These are phyloP conservation scores for Dispira simplex DNA, from an alignment of 192 early-diverging fungal species.

Conservation along the genomic window DNA sequence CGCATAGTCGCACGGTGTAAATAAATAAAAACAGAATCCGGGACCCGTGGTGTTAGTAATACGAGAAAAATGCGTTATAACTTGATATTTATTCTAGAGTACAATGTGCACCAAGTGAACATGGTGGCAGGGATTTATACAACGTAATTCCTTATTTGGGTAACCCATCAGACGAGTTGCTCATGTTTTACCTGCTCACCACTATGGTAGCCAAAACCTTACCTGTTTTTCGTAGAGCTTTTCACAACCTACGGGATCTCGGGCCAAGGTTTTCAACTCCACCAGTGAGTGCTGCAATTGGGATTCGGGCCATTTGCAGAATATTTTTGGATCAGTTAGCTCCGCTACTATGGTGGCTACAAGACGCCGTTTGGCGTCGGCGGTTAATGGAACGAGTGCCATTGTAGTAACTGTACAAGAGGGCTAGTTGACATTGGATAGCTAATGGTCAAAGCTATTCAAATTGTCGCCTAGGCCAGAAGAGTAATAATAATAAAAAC, in stretches of 20 bases:
- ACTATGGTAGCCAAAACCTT: background rate
- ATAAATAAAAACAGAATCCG: background rate
- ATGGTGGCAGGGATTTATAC: background rate
- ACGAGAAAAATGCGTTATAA: background rate
- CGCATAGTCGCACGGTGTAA: background rate
- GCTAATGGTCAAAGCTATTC: no score
- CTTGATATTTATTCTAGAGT: background rate
- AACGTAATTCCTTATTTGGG: background rate
- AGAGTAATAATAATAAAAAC: no score
- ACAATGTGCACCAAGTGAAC: background rate
- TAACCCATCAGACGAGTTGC: background rate
- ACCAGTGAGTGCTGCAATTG: background rate
- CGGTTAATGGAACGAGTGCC: background rate
- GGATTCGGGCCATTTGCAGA: background rate
- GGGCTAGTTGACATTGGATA: no score
- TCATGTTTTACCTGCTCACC: background rate
- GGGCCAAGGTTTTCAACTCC: conserved; percentile 5
- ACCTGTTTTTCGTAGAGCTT: conserved; percentile 3
- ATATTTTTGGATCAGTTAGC: background rate
- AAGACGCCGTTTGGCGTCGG: background rate
- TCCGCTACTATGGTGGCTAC: background rate
- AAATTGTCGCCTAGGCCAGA: no score
- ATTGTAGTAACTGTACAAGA: no score
- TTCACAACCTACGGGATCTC: conserved; percentile 6
- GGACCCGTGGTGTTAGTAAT: background rate